Base-by-base conservation (phyloP, 2,329 filamentous ascomycete genomes). In the Neopestalotiopsis clavispora region DNA sequence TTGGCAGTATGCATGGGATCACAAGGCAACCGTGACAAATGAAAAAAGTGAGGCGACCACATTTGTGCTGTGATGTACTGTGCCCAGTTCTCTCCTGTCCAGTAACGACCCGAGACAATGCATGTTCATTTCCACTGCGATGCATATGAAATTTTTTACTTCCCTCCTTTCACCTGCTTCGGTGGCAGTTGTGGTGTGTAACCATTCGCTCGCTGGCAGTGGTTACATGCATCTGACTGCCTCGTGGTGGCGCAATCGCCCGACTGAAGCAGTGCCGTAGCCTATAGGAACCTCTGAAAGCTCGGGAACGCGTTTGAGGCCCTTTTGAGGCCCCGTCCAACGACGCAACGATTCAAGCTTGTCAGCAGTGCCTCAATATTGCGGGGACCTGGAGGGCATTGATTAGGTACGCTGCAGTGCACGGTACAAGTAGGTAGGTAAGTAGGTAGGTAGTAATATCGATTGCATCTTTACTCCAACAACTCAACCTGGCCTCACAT, bases 221-320 rank as follows among this genome's bases (percentile, higher is more conserved):
- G 45, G 45, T 52, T 52, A 10, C 45, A 52, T 52, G 45, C 45
- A 52, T 52, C 45, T 52, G 45, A 52, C 45, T 52, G 45, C 45
- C 45, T 52, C 45, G 45, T 52, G 45, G 45, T 52, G 45, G 45
- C 45, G 45, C 45, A 52, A 52, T 52, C 45, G 45, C 45, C 45
- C 45, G n/a, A 52, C 14, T 10, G 20, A n/a, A n/a, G 20, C n/a
- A 52, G 14, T 52, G 45, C 45, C 45, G 45, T 52, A 20, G 45
- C 45, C 45, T 52, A 52, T 52, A 23, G 17, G 45, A 52, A 20
- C 14, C n/a, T 6, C 20, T 9, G 14, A 52, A 52, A 9, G 45
- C 17, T 17, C 45, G 6, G 45, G 45, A 20, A 23, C 9, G 45
- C 20, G 20, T 52, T 52, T 52, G 45, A 52, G 45, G 45, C 45